Evolutionary conservation across 768 basidiomycete species (phyloP), one percentile per base, ranked within the genome.

Genomic region (Dacryopinax primogenitus): DNA sequence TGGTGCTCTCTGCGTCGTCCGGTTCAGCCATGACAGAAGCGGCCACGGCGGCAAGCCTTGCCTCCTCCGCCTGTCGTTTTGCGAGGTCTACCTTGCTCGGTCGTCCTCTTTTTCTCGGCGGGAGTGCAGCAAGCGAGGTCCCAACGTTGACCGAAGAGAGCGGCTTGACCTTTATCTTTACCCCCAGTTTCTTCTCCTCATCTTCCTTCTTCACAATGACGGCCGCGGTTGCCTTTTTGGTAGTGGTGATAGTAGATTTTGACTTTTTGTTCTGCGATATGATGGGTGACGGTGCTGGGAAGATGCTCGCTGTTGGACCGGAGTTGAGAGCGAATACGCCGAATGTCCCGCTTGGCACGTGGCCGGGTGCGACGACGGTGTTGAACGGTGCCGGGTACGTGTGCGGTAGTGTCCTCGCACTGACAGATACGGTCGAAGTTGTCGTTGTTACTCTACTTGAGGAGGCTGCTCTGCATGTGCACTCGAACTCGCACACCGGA

Each of bases 401-500:
- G n/a, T n/a, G n/a, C n/a, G n/a, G n/a, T n/a, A n/a, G n/a, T n/a
- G n/a, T n/a, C n/a, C n/a, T n/a, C n/a, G n/a, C n/a, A n/a, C 18
- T 44, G 18, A 18, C 36, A 9, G 36, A 37, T 9, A 37, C 36
- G 36, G 45, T 12, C 9, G n/a, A 12, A 11, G 51, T 15, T 30
- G 9, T 58, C 18, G 51, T 4, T 3, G 23, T 21, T 58, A 30
- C 18, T n/a, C n/a, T n/a, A n/a, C n/a, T n/a, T 15, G 45, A 15
- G 13, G 45, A 47, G n/a, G 51, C 51, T 11, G 51, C 13, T 11
- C 51, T 30, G 26, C 51, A 58, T 6, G 51, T 58, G 30, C 51
- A 58, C 7, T 58, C 51, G 51, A 58, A 58, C 18, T 58, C 51
- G 51, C 51, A 58, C 51, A 58, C 51, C 26, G 51, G 51, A 30